phyloP scores from a whole-genome alignment of 73 alveolate species.

The Loxodes magnus region DNA sequence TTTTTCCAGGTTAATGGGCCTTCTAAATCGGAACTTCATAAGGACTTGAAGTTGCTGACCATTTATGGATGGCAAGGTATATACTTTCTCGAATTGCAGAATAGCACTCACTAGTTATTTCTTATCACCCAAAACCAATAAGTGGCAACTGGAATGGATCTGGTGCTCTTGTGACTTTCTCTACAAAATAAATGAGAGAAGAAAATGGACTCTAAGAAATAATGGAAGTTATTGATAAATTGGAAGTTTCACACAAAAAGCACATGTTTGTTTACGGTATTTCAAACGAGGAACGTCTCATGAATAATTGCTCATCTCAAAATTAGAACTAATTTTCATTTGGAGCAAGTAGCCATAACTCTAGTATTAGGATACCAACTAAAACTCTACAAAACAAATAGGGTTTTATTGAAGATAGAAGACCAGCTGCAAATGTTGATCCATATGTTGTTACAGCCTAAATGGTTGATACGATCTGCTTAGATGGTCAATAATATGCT shows the following conservation, averaged over 20 bases:
- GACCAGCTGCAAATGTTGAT: slow-evolving; percentile 88
- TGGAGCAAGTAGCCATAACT: slow-evolving; percentile 80
- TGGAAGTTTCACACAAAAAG: slow-evolving; percentile 20
- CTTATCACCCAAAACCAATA: slow-evolving; percentile 48
- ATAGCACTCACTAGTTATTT: slow-evolving; percentile 17
- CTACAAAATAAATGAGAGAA: slow-evolving; percentile 57
- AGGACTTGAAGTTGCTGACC: slow-evolving; percentile 81
- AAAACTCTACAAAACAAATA: slow-evolving; percentile 37
- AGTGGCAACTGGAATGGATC: slow-evolving; percentile 70
- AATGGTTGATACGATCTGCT: slow-evolving; percentile 38
- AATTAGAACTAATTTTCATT: slow-evolving; percentile 45
- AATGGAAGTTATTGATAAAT: slow-evolving; percentile 23
- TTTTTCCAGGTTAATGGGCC: slow-evolving; percentile 77
- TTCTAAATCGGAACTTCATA: slow-evolving; percentile 69
- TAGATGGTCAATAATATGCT: too few relatives aligned
- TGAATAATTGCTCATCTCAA: slow-evolving; percentile 70
- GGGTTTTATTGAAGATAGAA: slow-evolving; percentile 88
- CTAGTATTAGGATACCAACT: slow-evolving; percentile 85
- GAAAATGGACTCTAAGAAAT: slow-evolving; percentile 44
- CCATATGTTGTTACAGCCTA: slow-evolving; percentile 67
- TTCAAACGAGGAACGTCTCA: slow-evolving; percentile 57
- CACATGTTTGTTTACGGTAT: slow-evolving; percentile 52
- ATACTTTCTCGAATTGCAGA: slow-evolving; percentile 39
- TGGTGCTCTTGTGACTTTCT: slow-evolving; percentile 82
- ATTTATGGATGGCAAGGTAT: slow-evolving; percentile 79